Evolutionary conservation across 169 alveolate species (phyloP).

Genomic region (Plasmodium malariae): DNA sequence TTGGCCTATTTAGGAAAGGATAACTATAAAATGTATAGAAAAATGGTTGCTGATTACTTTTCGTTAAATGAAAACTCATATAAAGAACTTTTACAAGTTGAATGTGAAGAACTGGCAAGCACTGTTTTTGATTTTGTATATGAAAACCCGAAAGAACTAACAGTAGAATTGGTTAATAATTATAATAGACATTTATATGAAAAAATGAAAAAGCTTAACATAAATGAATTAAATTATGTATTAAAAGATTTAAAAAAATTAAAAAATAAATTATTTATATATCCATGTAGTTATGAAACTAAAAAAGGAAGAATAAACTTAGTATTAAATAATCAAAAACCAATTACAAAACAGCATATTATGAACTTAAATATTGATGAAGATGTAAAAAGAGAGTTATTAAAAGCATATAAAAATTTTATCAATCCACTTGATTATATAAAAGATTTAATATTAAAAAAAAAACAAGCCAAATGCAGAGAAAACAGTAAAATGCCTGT

Average conservation of each 20-base stretch:
- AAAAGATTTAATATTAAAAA: constrained; percentile 42
- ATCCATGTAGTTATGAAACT: constrained; percentile 21
- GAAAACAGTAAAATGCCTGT: constrained; percentile 26
- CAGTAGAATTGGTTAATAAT: constrained; percentile 35
- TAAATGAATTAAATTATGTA: constrained; percentile 59
- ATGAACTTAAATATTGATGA: constrained; percentile 19
- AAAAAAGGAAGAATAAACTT: constrained; percentile 62
- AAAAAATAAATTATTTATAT: constrained; percentile 40
- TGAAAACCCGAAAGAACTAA: constrained; percentile 52
- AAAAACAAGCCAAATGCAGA: constrained; percentile 15
- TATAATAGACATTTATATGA: constrained; percentile 39
- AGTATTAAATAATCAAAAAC: constrained; percentile 59
- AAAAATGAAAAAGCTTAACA: constrained; percentile 26
- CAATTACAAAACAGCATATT: constrained; percentile 56
- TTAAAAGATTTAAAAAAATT: constrained; percentile 66
- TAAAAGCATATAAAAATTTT: constrained; percentile 46
- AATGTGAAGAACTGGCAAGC: constrained; percentile 31
- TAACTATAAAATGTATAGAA: constrained; percentile 59
- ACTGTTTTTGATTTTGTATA: constrained; percentile 49
- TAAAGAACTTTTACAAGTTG: constrained; percentile 63
- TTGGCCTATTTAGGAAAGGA: constrained; percentile 60
- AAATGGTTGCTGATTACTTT: constrained; percentile 60
- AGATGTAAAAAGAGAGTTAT: constrained; percentile 32
- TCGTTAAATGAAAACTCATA: constrained; percentile 68
- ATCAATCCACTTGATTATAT: constrained; percentile 54